Evolutionary conservation across 23 red algal genomes (phyloP).

Genomic region (Porphyridium purpureum): DNA sequence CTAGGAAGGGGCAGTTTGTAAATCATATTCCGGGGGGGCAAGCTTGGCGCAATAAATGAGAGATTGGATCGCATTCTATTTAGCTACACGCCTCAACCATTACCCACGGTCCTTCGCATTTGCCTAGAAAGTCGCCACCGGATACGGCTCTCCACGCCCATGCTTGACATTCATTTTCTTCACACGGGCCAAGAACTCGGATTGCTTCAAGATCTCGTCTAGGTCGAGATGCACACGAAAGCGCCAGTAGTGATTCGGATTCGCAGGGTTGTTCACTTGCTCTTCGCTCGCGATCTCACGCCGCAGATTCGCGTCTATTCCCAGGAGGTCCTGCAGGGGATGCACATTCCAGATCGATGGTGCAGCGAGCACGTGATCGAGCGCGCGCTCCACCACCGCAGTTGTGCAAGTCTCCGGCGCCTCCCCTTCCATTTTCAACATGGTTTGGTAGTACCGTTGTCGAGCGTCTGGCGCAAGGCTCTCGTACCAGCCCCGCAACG

Average conservation of each 20-base stretch:
- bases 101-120: too few relatives aligned
- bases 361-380: conserved; percentile 40
- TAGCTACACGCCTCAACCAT: too few relatives aligned
- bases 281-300: conserved; percentile 42
- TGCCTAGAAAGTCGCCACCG: too few relatives aligned
- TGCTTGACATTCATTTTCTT: conserved; percentile 7
- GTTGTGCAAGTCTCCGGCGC: conserved; percentile 22
- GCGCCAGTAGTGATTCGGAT: conserved; percentile 67
- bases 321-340: conserved; percentile 77
- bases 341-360: conserved; percentile 78
- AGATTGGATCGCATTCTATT: too few relatives aligned
- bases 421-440: conserved; percentile 24
- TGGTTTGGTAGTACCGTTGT: conserved; percentile 34
- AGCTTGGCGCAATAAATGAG: too few relatives aligned
- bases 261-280: conserved; percentile 67
- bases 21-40: too few relatives aligned
- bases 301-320: conserved; percentile 53
- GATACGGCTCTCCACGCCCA: conserved; percentile 13
- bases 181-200: conserved; percentile 9
- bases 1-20: too few relatives aligned
- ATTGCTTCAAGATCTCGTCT: conserved; percentile 10
- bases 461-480: conserved; percentile 19
- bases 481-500: conserved; percentile 88
- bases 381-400: conserved; percentile 28
- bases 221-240: conserved; percentile 32